Percentiles rank a stretch among this genome's conserved stretches.
These are phyloP conservation scores for Trifolium subterraneum DNA, from an alignment of 306 rosid species.

Conservation along the genomic window DNA sequence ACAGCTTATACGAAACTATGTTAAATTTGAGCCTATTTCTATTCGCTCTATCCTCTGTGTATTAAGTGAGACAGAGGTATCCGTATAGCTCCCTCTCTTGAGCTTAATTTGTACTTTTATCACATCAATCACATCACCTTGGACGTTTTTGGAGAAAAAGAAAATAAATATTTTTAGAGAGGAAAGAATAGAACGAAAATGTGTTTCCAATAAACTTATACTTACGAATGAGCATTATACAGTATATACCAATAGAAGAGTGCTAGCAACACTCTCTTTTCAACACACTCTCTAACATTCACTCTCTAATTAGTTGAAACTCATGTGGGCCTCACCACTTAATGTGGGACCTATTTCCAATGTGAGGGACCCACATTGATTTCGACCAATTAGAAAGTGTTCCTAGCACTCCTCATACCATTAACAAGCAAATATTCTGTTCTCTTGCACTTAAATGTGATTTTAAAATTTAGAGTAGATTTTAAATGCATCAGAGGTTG, in stretches of 20 bases:
- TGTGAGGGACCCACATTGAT: too few species aligned
- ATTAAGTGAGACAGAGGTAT: not conserved
- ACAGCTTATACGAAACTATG: not conserved
- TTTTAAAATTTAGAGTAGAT: not conserved
- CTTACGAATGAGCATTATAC: not conserved
- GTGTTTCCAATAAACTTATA: not conserved
- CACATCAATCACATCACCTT: not conserved
- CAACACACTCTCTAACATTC: too few species aligned
- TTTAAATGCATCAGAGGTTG: not conserved
- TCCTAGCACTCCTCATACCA: not conserved
- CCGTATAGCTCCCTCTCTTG: not conserved
- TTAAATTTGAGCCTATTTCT: slow-evolving; percentile 17
- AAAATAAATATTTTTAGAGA: not conserved
- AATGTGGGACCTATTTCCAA: too few species aligned
- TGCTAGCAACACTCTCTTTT: too few species aligned
- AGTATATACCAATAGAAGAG: not conserved
- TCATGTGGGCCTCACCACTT: too few species aligned
- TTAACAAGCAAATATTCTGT: not conserved
- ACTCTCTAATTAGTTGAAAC: too few species aligned
- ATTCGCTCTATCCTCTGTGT: not conserved
- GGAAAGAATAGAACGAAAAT: not conserved
- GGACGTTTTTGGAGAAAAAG: not conserved
- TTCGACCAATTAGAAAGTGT: too few species aligned
- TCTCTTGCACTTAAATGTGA: not conserved
- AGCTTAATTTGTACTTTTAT: not conserved